These are phyloP conservation scores for Teunomyces atbi DNA, from an alignment of 805 yeast species.

Conservation along the genomic window DNA sequence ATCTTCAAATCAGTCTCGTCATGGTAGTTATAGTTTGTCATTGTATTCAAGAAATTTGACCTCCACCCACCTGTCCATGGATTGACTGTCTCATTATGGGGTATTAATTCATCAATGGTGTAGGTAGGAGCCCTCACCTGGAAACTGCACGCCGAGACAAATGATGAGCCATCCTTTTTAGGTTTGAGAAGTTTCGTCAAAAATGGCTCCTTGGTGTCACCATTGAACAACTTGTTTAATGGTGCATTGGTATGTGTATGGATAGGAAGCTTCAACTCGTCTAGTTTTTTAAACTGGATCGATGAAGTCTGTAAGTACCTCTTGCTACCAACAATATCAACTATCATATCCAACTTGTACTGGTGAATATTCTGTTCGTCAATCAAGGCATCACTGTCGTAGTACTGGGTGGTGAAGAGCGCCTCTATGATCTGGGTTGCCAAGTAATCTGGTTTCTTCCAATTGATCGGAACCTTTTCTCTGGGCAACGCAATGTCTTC, in stretches of 20 bases:
- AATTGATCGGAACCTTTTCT: slow-evolving; percentile 31
- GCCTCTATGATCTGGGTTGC: slow-evolving; percentile 37
- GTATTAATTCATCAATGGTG: slow-evolving; percentile 26
- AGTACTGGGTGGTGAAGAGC: slow-evolving; percentile 22
- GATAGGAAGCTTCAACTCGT: slow-evolving; percentile 30
- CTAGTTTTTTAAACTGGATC: slow-evolving; percentile 27
- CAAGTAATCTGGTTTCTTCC: slow-evolving; percentile 38
- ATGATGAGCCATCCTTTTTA: slow-evolving; percentile 28
- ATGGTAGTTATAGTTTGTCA: slow-evolving; percentile 32
- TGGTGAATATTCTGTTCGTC: slow-evolving; percentile 18
- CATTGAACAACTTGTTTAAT: slow-evolving; percentile 24
- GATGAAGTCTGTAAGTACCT: slow-evolving; percentile 32
- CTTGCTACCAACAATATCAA: slow-evolving; percentile 42
- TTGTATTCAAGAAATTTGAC: slow-evolving; percentile 27
- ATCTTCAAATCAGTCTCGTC: slow-evolving; percentile 30
- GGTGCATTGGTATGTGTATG: slow-evolving; percentile 14
- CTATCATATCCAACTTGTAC: slow-evolving; percentile 33
- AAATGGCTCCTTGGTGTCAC: slow-evolving; percentile 29
- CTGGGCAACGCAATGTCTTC: slow-evolving; percentile 36
- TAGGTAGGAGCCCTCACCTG: slow-evolving; percentile 31
- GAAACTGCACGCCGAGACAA: slow-evolving; percentile 37
- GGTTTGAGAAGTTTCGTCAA: slow-evolving; percentile 37
- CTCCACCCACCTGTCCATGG: slow-evolving; percentile 41
- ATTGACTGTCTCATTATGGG: slow-evolving; percentile 21
- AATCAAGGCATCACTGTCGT: slow-evolving; percentile 18